Evolutionary conservation across 2,329 filamentous ascomycete genomes (phyloP).

Genomic region (Ascochyta lentis): DNA sequence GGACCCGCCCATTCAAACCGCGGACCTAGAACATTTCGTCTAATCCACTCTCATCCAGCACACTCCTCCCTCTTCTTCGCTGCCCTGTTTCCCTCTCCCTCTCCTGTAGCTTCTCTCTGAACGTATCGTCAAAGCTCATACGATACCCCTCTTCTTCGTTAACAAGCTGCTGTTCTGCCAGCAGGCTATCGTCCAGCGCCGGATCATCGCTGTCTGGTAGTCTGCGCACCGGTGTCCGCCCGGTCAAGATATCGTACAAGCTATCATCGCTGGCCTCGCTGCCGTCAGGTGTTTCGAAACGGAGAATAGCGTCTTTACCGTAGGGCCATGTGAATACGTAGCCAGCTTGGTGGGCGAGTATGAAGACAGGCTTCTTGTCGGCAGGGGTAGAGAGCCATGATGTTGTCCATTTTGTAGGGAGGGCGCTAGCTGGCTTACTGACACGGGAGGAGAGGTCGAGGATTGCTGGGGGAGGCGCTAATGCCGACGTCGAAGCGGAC

Average conservation of each 20-base stretch:
- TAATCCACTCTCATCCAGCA: constrained; percentile 43
- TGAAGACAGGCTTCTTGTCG: constrained; percentile 45
- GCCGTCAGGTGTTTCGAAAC: constrained; percentile 36
- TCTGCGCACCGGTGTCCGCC: constrained; percentile 51
- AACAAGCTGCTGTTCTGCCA: constrained; percentile 16
- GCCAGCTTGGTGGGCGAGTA: constrained; percentile 46
- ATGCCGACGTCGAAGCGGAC: constrained; percentile 21
- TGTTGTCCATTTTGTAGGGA: constrained; percentile 29
- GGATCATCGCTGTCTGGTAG: constrained; percentile 23
- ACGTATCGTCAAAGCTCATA: constrained; percentile 53
- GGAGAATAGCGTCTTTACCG: constrained; percentile 46
- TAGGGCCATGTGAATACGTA: constrained; percentile 53
- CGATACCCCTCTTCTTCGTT: constrained; percentile 22
- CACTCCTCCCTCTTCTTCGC: constrained; percentile 21
- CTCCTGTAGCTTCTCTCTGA: constrained; percentile 27
- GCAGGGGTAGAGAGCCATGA: constrained; percentile 36
- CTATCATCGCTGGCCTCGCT: constrained; percentile 55
- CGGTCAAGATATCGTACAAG: constrained; percentile 56
- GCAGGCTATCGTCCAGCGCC: constrained; percentile 13
- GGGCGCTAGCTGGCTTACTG: constrained; percentile 30
- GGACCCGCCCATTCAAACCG: not conserved
- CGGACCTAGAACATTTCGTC: constrained; percentile 45
- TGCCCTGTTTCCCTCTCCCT: not conserved
- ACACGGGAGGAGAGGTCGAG: constrained; percentile 33
- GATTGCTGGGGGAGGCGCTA: constrained; percentile 31